phyloP scores from a whole-genome alignment of 2,329 filamentous ascomycete species.

The Hypocreales sp. region DNA sequence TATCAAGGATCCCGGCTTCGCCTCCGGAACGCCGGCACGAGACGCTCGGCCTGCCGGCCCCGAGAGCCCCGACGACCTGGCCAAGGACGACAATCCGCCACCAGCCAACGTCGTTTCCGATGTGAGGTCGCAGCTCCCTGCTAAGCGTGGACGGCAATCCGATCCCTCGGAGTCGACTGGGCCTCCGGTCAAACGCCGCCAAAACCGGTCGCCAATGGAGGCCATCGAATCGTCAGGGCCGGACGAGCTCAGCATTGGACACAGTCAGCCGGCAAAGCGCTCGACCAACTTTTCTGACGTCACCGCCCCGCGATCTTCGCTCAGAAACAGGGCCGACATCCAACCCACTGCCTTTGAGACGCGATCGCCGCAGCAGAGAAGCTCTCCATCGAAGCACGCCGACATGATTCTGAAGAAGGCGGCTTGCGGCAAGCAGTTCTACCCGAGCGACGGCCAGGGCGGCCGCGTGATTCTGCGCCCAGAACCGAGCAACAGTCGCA shows the following conservation, averaged over 20 bases:
- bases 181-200: constrained; percentile 6
- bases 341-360: constrained; percentile 7
- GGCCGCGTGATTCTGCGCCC: constrained; percentile 2
- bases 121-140: constrained; percentile 2
- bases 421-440: constrained; percentile 8
- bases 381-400: background rate
- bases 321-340: constrained; percentile 12
- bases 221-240: too few relatives aligned
- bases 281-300: constrained; percentile 6
- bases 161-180: constrained; percentile 1
- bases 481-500: background rate
- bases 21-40: background rate
- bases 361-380: background rate
- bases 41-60: background rate
- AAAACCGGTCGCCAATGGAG: too few relatives aligned
- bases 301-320: background rate
- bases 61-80: constrained; percentile 12
- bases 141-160: too few relatives aligned
- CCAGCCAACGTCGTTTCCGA: constrained; percentile 10
- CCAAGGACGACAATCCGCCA: constrained; percentile 4
- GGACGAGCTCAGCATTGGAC: constrained; percentile 12
- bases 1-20: background rate
- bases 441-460: background rate
- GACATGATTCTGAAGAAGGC: constrained; percentile 8
- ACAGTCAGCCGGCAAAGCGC: constrained; percentile 2